phyloP scores from a whole-genome alignment of 129 eudicot species.

The Centella asiatica region DNA sequence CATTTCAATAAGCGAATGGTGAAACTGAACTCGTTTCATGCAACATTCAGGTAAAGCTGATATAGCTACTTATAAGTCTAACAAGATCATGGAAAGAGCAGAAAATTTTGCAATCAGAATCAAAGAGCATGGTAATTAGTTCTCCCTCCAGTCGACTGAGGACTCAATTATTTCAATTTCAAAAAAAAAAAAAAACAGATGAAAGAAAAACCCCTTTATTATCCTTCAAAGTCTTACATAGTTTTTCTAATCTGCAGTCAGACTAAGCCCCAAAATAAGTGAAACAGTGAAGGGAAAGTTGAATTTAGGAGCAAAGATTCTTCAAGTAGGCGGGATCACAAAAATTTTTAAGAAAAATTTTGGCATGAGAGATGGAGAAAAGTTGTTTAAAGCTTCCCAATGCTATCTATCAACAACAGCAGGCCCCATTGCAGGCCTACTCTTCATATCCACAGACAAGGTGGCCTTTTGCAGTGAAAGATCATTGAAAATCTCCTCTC shows the following conservation, averaged over 20 bases:
- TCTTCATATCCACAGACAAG: slow-evolving; percentile 30
- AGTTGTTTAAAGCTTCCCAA: slow-evolving; percentile 21
- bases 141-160: too few species aligned
- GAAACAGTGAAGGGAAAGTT: slow-evolving; percentile 33
- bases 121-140: slow-evolving; percentile 17
- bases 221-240: background rate
- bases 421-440: slow-evolving; percentile 30
- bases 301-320: slow-evolving; percentile 26
- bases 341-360: slow-evolving; percentile 22
- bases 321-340: slow-evolving; percentile 17
- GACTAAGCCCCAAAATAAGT: slow-evolving; percentile 19
- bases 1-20: background rate
- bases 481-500: slow-evolving; percentile 22
- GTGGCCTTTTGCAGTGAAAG: slow-evolving; percentile 29
- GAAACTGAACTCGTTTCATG: too few species aligned
- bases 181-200: too few species aligned
- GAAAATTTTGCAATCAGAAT: slow-evolving; percentile 8
- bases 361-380: slow-evolving; percentile 15
- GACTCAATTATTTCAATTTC: background rate
- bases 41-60: background rate
- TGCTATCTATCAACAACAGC: slow-evolving; percentile 34
- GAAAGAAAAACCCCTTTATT: too few species aligned
- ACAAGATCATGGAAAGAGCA: background rate
- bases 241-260: slow-evolving; percentile 16
- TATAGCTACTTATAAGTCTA: slow-evolving; percentile 2